Evolutionary conservation across 1,139 yeast genomes (phyloP).

Genomic region (Protomyces inouyei): DNA sequence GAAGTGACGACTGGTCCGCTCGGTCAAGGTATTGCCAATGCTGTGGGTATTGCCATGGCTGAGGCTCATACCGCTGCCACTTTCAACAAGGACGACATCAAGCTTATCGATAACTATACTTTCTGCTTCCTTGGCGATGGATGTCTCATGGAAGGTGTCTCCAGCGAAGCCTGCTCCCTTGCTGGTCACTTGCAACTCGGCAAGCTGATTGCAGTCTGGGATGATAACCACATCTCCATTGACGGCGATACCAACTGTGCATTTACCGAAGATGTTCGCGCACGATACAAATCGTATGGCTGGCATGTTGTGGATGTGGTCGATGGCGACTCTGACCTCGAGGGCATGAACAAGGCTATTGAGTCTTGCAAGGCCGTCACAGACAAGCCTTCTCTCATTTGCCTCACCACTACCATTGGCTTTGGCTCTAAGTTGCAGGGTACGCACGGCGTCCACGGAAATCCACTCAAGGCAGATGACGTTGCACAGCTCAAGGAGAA

Average conservation of each 20-base stretch:
- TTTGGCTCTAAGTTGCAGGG: slow-evolving; percentile 85
- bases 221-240: slow-evolving; percentile 93
- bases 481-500: slow-evolving; percentile 76
- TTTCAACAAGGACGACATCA: slow-evolving; percentile 81
- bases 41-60: slow-evolving; percentile 96
- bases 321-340: slow-evolving; percentile 77
- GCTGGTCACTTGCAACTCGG: slow-evolving; percentile 96
- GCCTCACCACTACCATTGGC: slow-evolving; percentile 89
- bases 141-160: slow-evolving; percentile 97
- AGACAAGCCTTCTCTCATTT: slow-evolving; percentile 86
- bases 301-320: slow-evolving; percentile 81
- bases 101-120: slow-evolving; percentile 67
- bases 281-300: slow-evolving; percentile 87
- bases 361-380: slow-evolving; percentile 45
- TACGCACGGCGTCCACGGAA: slow-evolving; percentile 92
- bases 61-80: slow-evolving; percentile 88
- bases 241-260: slow-evolving; percentile 91
- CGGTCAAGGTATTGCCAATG: slow-evolving; percentile 97
- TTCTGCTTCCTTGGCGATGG: slow-evolving; percentile 93
- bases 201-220: slow-evolving; percentile 93
- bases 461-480: slow-evolving; percentile 94
- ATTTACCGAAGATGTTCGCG: slow-evolving; percentile 88
- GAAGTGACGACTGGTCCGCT: slow-evolving; percentile 99
- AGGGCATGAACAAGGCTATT: slow-evolving; percentile 68
- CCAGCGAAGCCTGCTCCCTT: slow-evolving; percentile 87